Evolutionary conservation across 75 land plant genomes (phyloP), one percentile per base, ranked within the genome.

Genomic region (Cunninghamia lanceolata): DNA sequence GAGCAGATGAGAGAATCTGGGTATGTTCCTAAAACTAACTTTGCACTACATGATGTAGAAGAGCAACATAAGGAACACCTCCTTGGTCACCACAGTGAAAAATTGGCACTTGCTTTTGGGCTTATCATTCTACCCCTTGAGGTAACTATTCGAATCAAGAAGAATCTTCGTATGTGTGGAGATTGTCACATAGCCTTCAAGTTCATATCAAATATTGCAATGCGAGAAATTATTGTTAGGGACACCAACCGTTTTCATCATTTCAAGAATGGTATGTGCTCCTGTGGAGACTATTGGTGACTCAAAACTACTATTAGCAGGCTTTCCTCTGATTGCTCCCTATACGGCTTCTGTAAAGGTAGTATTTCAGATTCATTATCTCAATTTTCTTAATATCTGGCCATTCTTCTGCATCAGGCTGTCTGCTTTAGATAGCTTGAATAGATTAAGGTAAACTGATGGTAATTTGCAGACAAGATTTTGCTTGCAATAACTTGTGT

Each of bases 221-320:
- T 47, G 63, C 38, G 87, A 56, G 88, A 87, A 42, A 87, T 87
- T 40, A 54, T 87, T 34, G 85, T 87, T 43, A 53, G 86, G 30
- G 88, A 87, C 85, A 11, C 43, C 30, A 38, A 53, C 21, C 45
- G 87, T 13, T 50, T 84, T 25, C 88, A 87, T 40, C 87, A 85
- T 42, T 87, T 87, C 71, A 54, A 87, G 74, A 71, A 84, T 87
- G 88, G 88, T 11, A 4, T 30, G 25, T 87, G 88, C 54, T n/a
- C 87, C 13, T 87, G 88, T 70, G 90, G 84, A 78, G 86, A 85
- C 42, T 74, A 53, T 32, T 83, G 84, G 68, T 83, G n/a, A 83
- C 40, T 7, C 75, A 21, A 77, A 77, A 77, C 43, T 77, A 77
- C 80, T 19, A 7, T 19, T 38, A 40, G 42, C 68, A 63, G 1